Evolutionary conservation across 2,329 filamentous ascomycete genomes (phyloP).

Genomic region (Aspergillus sp.): DNA sequence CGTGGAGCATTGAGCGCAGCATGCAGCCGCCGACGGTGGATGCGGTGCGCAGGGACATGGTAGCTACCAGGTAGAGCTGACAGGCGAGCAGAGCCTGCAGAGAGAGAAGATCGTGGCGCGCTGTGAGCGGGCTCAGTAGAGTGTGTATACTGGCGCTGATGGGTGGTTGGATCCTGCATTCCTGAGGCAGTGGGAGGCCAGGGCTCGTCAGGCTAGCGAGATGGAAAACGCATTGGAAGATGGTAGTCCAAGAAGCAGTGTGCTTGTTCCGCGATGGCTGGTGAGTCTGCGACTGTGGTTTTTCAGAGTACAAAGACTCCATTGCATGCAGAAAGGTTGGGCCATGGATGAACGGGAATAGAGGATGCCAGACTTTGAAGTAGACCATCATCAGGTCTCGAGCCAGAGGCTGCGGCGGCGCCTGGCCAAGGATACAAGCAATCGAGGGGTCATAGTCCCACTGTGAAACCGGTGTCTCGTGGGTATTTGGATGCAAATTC

Average conservation of each 20-base stretch:
- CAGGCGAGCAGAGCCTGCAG: conserved; percentile 52
- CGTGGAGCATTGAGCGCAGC: conserved; percentile 49
- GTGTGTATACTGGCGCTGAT: conserved; percentile 34
- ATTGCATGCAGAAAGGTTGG: conserved; percentile 50
- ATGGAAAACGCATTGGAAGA: conserved; percentile 54
- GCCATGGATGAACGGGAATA: conserved; percentile 55
- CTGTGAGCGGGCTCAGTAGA: conserved; percentile 39
- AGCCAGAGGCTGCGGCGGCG: conserved; percentile 33
- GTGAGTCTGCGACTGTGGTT: not conserved
- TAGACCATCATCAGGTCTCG: conserved; percentile 50
- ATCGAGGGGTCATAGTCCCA: conserved; percentile 33
- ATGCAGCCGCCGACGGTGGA: conserved; percentile 51
- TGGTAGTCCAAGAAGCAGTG: conserved; percentile 35
- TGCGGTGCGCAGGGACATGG: conserved; percentile 50
- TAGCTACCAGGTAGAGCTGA: conserved; percentile 50
- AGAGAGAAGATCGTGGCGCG: conserved; percentile 46
- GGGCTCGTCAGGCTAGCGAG: conserved; percentile 42
- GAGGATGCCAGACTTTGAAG: conserved; percentile 54
- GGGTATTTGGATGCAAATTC: conserved; percentile 18
- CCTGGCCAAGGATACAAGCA: conserved; percentile 25
- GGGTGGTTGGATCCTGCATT: conserved; percentile 40
- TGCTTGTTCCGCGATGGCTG: conserved; percentile 18
- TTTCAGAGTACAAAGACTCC: conserved; percentile 42
- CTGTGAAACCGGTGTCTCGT: conserved; percentile 13
- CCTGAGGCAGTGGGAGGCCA: conserved; percentile 32